Evolutionary conservation across 805 yeast species (phyloP).

Genomic region (Nakazawaea anatomiae): DNA sequence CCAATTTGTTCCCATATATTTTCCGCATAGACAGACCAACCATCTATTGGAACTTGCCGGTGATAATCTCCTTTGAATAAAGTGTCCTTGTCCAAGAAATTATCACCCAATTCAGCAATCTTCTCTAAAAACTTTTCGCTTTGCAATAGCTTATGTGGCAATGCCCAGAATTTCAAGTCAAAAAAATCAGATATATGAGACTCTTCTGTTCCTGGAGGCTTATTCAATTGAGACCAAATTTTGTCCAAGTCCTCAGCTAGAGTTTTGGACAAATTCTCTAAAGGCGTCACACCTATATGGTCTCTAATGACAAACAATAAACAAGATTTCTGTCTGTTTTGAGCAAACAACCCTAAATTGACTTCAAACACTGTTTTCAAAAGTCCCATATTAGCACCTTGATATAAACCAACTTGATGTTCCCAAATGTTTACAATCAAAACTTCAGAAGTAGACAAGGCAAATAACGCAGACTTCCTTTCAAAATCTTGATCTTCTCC

Average conservation of each 20-base stretch:
- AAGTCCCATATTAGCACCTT: constrained; percentile 96
- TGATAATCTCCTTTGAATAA: constrained; percentile 70
- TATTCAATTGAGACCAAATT: constrained; percentile 74
- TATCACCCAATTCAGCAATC: constrained; percentile 57
- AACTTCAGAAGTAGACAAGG: constrained; percentile 85
- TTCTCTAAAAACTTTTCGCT: constrained; percentile 62
- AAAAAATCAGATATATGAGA: constrained; percentile 68
- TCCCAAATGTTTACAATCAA: constrained; percentile 95
- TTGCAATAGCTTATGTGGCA: constrained; percentile 82
- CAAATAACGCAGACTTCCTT: constrained; percentile 92
- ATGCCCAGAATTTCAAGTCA: constrained; percentile 73
- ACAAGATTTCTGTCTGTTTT: constrained; percentile 49
- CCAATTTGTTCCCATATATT: constrained; percentile 95
- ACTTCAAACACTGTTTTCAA: constrained; percentile 96
- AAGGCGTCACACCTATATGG: constrained; percentile 82
- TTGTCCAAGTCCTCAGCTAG: constrained; percentile 63
- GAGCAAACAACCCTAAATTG: constrained; percentile 77
- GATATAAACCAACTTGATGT: constrained; percentile 92
- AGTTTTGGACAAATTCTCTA: constrained; percentile 62
- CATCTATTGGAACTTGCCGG: constrained; percentile 86
- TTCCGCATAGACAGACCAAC: constrained; percentile 89
- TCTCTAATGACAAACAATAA: constrained; percentile 88
- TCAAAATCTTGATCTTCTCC: constrained; percentile 99
- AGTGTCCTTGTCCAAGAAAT: constrained; percentile 36
- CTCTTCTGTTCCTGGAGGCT: constrained; percentile 59